phyloP scores from a whole-genome alignment of 1,284 basidiomycete genomes.

The Cryptococcus floricola region DNA sequence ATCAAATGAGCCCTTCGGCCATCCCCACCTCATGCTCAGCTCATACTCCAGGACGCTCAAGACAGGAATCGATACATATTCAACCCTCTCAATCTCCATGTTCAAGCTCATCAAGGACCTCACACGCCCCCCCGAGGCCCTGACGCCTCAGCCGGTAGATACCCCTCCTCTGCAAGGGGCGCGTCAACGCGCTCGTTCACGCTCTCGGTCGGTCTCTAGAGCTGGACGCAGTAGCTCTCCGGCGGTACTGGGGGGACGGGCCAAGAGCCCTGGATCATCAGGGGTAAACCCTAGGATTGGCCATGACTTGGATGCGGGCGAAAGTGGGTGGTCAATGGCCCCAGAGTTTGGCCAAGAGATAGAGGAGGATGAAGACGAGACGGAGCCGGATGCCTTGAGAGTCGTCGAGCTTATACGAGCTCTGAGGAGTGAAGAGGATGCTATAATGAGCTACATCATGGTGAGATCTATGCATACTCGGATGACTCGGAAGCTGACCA shows the following conservation, averaged over 20 bases:
- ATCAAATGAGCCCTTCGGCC: not conserved
- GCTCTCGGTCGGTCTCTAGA: conserved; percentile 2
- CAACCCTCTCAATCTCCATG: conserved; percentile 19
- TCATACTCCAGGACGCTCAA: not conserved
- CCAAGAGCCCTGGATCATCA: conserved; percentile 10
- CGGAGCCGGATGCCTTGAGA: conserved; percentile 26
- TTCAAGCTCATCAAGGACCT: conserved; percentile 48
- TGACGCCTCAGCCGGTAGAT: conserved; percentile 12
- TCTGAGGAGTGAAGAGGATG: conserved; percentile 16
- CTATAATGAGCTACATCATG: conserved; percentile 39
- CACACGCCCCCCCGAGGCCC: conserved; percentile 36
- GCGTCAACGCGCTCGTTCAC: conserved; percentile 4
- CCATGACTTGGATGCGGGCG: conserved; percentile 4
- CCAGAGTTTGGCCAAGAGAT: conserved; percentile 4
- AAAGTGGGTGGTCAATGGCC: conserved; percentile 15
- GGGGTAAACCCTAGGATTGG: not conserved
- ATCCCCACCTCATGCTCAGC: not conserved
- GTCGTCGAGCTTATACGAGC: conserved; percentile 27
- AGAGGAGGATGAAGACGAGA: conserved; percentile 26
- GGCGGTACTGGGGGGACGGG: not conserved
- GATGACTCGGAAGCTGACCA: not conserved
- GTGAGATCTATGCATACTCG: conserved; percentile 18
- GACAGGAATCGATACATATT: not conserved
- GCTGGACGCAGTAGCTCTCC: conserved; percentile 8
- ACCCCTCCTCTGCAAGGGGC: conserved; percentile 4